These are phyloP conservation scores for Phytophthora nicotianae DNA, from an alignment of 352 stramenopile genomes.

Conservation along the genomic window DNA sequence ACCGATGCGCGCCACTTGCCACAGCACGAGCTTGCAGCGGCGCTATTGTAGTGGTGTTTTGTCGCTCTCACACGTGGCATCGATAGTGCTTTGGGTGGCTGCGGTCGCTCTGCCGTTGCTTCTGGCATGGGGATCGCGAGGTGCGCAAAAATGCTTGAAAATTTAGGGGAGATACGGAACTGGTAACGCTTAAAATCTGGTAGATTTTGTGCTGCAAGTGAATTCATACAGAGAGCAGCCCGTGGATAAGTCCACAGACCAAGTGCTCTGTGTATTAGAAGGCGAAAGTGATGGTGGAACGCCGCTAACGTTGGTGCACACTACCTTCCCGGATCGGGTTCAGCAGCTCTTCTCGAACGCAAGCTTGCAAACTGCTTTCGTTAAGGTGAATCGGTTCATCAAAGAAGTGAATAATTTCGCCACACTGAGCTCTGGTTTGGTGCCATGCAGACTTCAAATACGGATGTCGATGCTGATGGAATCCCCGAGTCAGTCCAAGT, in stretches of 20 bases:
- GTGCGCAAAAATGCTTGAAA: constrained; percentile 26
- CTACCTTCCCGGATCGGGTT: constrained; percentile 45
- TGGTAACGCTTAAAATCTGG: constrained; percentile 7
- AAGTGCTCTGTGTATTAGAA: constrained; percentile 68
- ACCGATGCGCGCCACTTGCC: constrained; percentile 56
- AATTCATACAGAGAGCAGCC: constrained; percentile 74
- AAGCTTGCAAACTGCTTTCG: constrained; percentile 38
- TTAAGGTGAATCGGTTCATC: constrained; percentile 36
- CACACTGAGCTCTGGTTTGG: not conserved
- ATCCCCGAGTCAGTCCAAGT: constrained; percentile 62
- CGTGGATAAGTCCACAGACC: constrained; percentile 54
- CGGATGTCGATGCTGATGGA: constrained; percentile 57
- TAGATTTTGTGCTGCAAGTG: constrained; percentile 68
- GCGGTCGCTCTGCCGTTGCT: constrained; percentile 59
- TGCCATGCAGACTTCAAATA: constrained; percentile 42
- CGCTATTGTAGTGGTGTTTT: constrained; percentile 62
- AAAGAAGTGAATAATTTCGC: not conserved
- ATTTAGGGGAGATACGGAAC: constrained; percentile 1
- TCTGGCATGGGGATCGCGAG: constrained; percentile 58
- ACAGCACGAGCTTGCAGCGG: constrained; percentile 51
- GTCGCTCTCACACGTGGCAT: constrained; percentile 61
- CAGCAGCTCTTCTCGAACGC: constrained; percentile 49
- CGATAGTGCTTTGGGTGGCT: constrained; percentile 43
- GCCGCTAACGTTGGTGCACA: constrained; percentile 49
- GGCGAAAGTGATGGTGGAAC: constrained; percentile 30